These are phyloP conservation scores for Platanthera zijinensis DNA, from an alignment of 106 monocot genomes.

Conservation along the genomic window DNA sequence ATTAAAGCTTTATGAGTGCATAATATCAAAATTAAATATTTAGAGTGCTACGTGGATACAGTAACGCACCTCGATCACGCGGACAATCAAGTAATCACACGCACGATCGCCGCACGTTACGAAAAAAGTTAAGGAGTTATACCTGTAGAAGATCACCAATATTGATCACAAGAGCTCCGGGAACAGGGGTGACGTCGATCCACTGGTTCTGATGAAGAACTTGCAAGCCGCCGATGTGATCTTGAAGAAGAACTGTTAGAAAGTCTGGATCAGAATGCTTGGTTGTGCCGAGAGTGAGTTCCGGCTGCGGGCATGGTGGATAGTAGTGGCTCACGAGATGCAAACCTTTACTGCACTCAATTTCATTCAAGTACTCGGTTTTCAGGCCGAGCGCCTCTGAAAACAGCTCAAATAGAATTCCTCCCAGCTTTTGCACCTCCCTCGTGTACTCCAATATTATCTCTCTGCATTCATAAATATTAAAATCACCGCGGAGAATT, in stretches of 20 bases:
- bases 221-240: constrained; percentile 61
- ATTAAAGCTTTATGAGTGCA: not conserved
- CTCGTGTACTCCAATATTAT: constrained; percentile 6
- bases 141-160: constrained; percentile 80
- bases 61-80: too few species aligned
- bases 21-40: not conserved
- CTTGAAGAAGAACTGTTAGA: constrained; percentile 65
- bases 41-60: too few species aligned
- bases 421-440: not conserved
- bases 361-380: constrained; percentile 26
- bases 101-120: too few species aligned
- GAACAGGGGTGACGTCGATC: constrained; percentile 37
- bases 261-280: constrained; percentile 52
- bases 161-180: constrained; percentile 56
- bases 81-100: too few species aligned
- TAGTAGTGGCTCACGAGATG: constrained; percentile 45
- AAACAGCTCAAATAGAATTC: constrained; percentile 4
- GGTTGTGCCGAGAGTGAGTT: constrained; percentile 51
- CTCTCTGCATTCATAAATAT: too few species aligned
- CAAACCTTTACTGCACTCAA: constrained; percentile 36
- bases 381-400: constrained; percentile 27
- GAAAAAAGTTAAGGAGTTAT: too few species aligned
- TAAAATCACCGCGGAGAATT: too few species aligned
- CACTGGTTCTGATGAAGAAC: constrained; percentile 38
- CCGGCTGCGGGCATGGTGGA: constrained; percentile 69